Evolutionary conservation across 768 basidiomycete species (phyloP).

Genomic region (Stropharia rugosoannulata): DNA sequence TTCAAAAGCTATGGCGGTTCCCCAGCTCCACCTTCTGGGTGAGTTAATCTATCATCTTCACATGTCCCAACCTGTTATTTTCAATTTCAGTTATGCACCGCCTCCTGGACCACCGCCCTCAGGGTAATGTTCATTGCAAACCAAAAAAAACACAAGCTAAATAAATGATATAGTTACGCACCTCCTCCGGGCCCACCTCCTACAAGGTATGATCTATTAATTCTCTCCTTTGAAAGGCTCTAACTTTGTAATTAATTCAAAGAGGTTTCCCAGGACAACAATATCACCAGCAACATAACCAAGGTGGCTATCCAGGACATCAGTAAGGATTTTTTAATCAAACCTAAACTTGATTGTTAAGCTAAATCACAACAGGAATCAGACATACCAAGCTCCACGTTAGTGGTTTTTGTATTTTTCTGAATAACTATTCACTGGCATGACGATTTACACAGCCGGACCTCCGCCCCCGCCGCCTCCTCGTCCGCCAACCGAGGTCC

Average conservation of each 20-base stretch:
- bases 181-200: constrained; percentile 13
- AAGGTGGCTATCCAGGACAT: constrained; percentile 18
- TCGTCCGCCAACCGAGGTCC: constrained; percentile 54
- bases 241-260: constrained; percentile 8
- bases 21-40: constrained; percentile 29
- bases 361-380: constrained; percentile 14
- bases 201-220: neutral
- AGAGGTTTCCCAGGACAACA: constrained; percentile 44
- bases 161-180: neutral
- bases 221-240: neutral
- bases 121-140: neutral
- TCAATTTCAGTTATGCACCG: constrained; percentile 22
- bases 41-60: neutral
- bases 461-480: constrained; percentile 56
- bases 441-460: constrained; percentile 20
- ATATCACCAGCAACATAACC: constrained; percentile 31
- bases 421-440: constrained; percentile 7
- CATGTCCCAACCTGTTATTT: neutral
- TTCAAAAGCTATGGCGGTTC: constrained; percentile 28
- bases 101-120: constrained; percentile 22
- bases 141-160: neutral
- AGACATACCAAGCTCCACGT: constrained; percentile 21
- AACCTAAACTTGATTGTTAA: neutral
- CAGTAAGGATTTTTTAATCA: constrained; percentile 5
- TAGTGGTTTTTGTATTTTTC: constrained; percentile 1